A percentile compares a stretch with the other conserved stretches of the same genome.
Evolutionary conservation across 1,284 basidiomycete genomes (phyloP).

Genomic region (Melampsora americana): DNA sequence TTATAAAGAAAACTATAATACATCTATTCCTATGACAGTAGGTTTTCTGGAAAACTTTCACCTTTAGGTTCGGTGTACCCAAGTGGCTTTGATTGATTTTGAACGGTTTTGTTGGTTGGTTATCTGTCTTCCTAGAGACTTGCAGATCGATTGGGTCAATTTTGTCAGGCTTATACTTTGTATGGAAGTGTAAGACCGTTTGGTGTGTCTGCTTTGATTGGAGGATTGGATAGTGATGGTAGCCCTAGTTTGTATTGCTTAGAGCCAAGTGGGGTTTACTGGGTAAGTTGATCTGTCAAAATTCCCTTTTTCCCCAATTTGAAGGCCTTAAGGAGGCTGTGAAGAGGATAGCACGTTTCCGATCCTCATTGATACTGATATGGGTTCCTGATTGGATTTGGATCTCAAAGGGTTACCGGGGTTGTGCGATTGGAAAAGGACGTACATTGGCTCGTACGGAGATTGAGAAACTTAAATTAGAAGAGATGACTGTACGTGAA

Average conservation of each 20-base stretch:
- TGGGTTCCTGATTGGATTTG: neutral
- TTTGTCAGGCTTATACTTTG: slow-evolving; percentile 92
- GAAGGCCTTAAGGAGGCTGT: too few relatives aligned
- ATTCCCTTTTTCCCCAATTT: neutral
- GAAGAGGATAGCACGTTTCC: too few relatives aligned
- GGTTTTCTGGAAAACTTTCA: slow-evolving; percentile 43
- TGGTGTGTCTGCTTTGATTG: slow-evolving; percentile 87
- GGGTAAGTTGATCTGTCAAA: slow-evolving; percentile 60
- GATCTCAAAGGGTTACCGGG: slow-evolving; percentile 74
- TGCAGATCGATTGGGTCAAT: slow-evolving; percentile 78
- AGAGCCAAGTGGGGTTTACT: slow-evolving; percentile 91
- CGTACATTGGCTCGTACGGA: slow-evolving; percentile 96
- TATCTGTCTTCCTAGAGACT: slow-evolving; percentile 61
- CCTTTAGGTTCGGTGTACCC: too few relatives aligned
- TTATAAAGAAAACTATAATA: slow-evolving; percentile 72
- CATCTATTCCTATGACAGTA: slow-evolving; percentile 77
- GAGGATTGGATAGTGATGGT: slow-evolving; percentile 81
- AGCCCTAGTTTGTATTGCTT: slow-evolving; percentile 78
- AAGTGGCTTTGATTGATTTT: slow-evolving; percentile 8
- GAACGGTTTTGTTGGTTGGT: slow-evolving; percentile 22
- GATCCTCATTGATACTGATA: slow-evolving; percentile 35
- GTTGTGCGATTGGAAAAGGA: slow-evolving; percentile 92
- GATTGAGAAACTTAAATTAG: slow-evolving; percentile 86
- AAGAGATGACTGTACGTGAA: slow-evolving; percentile 72
- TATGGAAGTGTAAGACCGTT: slow-evolving; percentile 98